Evolutionary conservation across 23 red algal species (phyloP).

Genomic region (Gracilariopsis chorda): DNA sequence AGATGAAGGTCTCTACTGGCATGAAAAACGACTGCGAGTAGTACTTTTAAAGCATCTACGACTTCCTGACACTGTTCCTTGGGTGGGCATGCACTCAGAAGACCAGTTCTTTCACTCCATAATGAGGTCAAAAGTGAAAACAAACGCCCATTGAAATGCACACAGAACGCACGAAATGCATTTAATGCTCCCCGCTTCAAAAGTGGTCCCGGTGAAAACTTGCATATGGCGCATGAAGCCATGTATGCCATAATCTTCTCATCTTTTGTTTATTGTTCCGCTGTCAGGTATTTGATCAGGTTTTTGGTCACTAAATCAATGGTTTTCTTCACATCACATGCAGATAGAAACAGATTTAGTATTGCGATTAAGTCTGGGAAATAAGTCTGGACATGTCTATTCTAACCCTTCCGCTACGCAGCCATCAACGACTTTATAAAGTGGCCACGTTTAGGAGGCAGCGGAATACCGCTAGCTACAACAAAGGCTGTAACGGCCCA

Average conservation of each 20-base stretch:
- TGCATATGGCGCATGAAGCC: background rate
- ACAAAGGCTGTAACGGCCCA: constrained; percentile 31
- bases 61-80: background rate
- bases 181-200: constrained; percentile 4
- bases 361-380: constrained; percentile 3
- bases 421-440: constrained; percentile 63
- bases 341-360: too few species aligned
- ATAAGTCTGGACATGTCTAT: background rate
- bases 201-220: background rate
- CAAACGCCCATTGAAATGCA: constrained; percentile 28
- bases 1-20: background rate
- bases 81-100: background rate
- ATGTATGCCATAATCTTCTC: background rate
- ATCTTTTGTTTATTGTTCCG: background rate
- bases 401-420: constrained; percentile 5
- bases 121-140: constrained; percentile 52
- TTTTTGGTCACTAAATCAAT: constrained; percentile 68
- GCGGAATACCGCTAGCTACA: background rate
- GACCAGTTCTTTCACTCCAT: constrained; percentile 11
- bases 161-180: constrained; percentile 39
- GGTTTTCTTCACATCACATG: constrained; percentile 34
- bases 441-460: constrained; percentile 47
- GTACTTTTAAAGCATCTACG: constrained; percentile 13
- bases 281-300: constrained; percentile 70
- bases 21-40: constrained; percentile 11